These are phyloP conservation scores for Calocera cornea DNA, from an alignment of 768 basidiomycete species.

Conservation along the genomic window DNA sequence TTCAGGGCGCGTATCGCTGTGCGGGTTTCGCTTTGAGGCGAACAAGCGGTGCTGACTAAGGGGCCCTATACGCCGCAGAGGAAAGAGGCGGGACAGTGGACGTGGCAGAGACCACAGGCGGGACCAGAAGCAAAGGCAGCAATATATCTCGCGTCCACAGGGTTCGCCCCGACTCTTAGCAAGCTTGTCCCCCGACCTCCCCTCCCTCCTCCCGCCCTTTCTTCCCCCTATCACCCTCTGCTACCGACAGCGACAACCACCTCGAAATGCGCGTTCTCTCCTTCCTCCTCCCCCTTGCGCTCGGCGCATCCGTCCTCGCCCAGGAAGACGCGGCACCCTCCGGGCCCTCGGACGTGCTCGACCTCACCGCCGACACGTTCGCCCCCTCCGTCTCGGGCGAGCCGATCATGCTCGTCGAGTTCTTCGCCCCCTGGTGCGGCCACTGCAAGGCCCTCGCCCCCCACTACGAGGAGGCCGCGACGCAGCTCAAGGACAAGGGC, in stretches of 20 bases:
- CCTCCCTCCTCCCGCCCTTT: conserved; percentile 12
- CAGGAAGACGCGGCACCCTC: conserved; percentile 22
- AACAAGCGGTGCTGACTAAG: neutral
- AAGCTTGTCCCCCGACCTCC: neutral
- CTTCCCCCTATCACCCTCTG: conserved; percentile 12
- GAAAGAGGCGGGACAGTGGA: neutral
- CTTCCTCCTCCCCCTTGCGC: conserved; percentile 39
- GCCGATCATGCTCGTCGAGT: conserved; percentile 78
- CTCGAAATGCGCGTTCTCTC: conserved; percentile 14
- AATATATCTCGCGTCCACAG: neutral
- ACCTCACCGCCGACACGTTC: conserved; percentile 57
- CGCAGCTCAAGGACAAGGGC: conserved; percentile 73
- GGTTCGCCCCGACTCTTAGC: neutral
- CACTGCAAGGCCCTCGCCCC: conserved; percentile 94
- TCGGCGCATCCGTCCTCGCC: conserved; percentile 39
- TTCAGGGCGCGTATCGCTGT: neutral
- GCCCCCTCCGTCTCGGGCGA: conserved; percentile 50
- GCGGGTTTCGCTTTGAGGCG: neutral
- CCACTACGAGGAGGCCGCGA: conserved; percentile 88
- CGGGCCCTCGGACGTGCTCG: conserved; percentile 64
- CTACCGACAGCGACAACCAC: neutral
- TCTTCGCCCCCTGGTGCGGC: conserved; percentile 90
- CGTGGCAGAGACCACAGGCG: neutral
- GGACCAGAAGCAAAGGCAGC: neutral
- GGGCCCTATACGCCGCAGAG: neutral